Percentiles rank a stretch among this genome's conserved stretches.
phyloP scores from a whole-genome alignment of 257 asterid species.

The Solanum megistacrolobum region DNA sequence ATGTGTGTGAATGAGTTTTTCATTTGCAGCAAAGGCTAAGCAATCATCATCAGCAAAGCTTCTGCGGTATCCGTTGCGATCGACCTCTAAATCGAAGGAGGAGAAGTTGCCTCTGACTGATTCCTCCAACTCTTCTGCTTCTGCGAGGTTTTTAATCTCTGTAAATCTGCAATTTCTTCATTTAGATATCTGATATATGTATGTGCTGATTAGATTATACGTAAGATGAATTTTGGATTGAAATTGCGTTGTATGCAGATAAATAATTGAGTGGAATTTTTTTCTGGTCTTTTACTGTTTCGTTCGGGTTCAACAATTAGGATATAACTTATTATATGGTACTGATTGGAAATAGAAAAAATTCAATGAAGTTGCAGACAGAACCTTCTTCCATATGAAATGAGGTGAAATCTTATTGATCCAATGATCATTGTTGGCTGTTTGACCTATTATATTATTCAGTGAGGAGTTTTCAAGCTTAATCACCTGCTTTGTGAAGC shows the following conservation, averaged over 20 bases:
- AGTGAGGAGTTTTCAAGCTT: neutral
- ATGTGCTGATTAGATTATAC: neutral
- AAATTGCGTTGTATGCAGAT: neutral
- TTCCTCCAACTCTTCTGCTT: slow-evolving; percentile 41
- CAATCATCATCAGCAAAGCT: slow-evolving; percentile 55
- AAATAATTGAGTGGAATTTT: neutral
- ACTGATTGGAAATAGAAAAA: neutral
- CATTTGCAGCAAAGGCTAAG: slow-evolving; percentile 15
- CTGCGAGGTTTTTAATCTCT: slow-evolving; percentile 26
- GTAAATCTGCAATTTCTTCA: neutral
- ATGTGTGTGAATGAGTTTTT: neutral
- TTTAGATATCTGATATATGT: neutral
- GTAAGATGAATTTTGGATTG: neutral
- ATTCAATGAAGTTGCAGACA: neutral
- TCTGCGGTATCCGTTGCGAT: slow-evolving; percentile 85
- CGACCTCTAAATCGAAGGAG: slow-evolving; percentile 47
- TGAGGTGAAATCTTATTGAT: neutral
- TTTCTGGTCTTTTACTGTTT: neutral
- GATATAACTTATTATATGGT: neutral
- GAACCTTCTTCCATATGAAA: neutral
- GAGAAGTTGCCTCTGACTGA: slow-evolving; percentile 54
- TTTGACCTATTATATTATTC: neutral
- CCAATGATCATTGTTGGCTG: neutral
- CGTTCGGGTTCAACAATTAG: neutral
- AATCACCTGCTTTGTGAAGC: neutral